Conservation (phyloP, 1,284 basidiomycete genomes). For the Ganoderma lingzhi region DNA sequence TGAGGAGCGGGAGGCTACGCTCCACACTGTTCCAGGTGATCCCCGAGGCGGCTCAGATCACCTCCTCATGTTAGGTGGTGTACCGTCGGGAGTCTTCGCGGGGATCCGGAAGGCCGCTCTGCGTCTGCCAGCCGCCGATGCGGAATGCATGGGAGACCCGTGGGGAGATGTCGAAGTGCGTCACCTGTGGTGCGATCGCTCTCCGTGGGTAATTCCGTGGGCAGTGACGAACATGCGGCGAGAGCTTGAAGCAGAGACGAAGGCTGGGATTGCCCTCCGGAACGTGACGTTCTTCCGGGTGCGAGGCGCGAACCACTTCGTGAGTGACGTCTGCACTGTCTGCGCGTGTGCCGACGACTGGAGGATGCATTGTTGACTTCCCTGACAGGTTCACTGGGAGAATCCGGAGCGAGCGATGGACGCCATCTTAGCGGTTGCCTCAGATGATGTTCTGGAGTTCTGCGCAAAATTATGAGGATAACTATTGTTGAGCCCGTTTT, state of each 20-base stretch:
- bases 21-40: constrained; percentile 7
- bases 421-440: constrained; percentile 1
- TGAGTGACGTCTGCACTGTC: neutral
- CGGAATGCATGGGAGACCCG: constrained; percentile 7
- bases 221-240: neutral
- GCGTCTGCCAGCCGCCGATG: neutral
- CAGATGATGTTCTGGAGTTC: neutral
- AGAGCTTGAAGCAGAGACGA: neutral
- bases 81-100: neutral
- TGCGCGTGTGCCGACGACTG: no score
- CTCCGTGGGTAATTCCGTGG: constrained; percentile 21
- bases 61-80: neutral
- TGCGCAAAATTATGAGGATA: neutral
- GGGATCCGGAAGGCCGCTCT: neutral
- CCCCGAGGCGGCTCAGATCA: constrained; percentile 1
- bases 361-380: neutral
- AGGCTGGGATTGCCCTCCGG: constrained; percentile 8
- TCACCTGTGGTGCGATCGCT: constrained; percentile 24
- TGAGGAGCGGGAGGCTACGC: constrained; percentile 21
- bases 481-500: neutral
- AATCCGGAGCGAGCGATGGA: constrained; percentile 7
- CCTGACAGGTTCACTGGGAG: constrained; percentile 10
- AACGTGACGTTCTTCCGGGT: constrained; percentile 2
- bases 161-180: constrained; percentile 22
- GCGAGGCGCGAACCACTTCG: constrained; percentile 10